These are phyloP conservation scores for Climacium dendroides DNA, from an alignment of 225 moss, liverwort and hornwort species.

Conservation along the genomic window DNA sequence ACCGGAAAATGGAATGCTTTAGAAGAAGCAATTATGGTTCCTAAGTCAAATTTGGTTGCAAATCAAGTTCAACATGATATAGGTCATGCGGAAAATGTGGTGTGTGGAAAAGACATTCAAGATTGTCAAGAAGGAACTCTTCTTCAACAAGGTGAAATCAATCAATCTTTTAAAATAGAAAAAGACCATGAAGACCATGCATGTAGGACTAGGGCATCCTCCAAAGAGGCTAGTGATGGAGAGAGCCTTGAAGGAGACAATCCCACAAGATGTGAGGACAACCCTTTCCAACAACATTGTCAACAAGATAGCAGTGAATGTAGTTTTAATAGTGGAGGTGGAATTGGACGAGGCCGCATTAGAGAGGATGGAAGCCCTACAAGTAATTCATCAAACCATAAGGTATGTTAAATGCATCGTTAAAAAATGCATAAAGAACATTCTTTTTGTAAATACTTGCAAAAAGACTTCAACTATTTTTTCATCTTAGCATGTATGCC, in stretches of 20 bases:
- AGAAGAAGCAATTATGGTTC: neutral
- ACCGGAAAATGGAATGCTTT: neutral
- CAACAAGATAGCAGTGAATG: slow-evolving; percentile 3
- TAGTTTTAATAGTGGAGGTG: neutral
- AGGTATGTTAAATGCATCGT: neutral
- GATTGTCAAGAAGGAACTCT: neutral
- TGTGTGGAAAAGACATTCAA: neutral
- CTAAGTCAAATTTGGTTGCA: neutral
- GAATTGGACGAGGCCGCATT: slow-evolving; percentile 16
- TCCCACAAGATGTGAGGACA: neutral
- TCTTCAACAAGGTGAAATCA: neutral
- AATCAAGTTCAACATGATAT: neutral
- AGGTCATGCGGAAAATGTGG: neutral
- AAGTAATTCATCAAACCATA: neutral
- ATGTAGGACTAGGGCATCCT: neutral
- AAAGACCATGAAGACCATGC: neutral
- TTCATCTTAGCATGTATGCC: fast-evolving
- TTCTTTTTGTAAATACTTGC: neutral
- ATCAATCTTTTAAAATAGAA: neutral
- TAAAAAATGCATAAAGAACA: neutral
- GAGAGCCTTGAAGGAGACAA: neutral
- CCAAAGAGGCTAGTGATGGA: neutral
- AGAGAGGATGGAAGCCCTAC: neutral
- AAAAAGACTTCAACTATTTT: neutral
- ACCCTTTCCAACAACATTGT: neutral